phyloP scores from a whole-genome alignment of 768 basidiomycete genomes.

The Hypholoma fasciculare region DNA sequence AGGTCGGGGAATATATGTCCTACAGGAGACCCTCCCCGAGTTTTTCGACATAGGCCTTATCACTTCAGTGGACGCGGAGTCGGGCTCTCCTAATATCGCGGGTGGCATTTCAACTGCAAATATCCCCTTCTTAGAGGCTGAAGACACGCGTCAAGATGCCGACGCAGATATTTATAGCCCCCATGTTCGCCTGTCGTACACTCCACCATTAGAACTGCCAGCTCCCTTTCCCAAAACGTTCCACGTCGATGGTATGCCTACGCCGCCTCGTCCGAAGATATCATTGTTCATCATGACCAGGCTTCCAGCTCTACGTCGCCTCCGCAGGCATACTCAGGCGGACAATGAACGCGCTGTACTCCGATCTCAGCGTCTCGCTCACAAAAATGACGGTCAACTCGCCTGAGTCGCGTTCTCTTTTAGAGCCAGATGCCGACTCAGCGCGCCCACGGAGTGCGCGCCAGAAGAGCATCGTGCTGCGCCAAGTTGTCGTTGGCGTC shows the following conservation, averaged over 20 bases:
- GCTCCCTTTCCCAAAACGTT: conserved; percentile 69
- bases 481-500: conserved; percentile 54
- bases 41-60: conserved; percentile 73
- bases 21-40: conserved; percentile 68
- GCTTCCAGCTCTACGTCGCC: conserved; percentile 70
- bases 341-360: conserved; percentile 74
- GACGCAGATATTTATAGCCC: conserved; percentile 62
- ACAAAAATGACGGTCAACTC: conserved; percentile 45
- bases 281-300: conserved; percentile 19
- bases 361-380: conserved; percentile 59
- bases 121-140: conserved; percentile 25
- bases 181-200: conserved; percentile 62
- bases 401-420: conserved; percentile 15
- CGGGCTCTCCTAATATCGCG: conserved; percentile 34
- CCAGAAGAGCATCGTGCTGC: conserved; percentile 60
- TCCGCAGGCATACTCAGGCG: conserved; percentile 71
- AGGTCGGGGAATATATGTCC: conserved; percentile 73
- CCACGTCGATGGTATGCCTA: conserved; percentile 62
- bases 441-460: conserved; percentile 31
- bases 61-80: conserved; percentile 49
- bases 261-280: not conserved
- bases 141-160: conserved; percentile 30
- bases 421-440: conserved; percentile 1
- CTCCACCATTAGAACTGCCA: conserved; percentile 65
- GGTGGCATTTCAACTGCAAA: conserved; percentile 26